Percentiles rank a stretch among this genome's conserved stretches.
Evolutionary conservation across 192 early-diverging fungal genomes (phyloP).

Genomic region (Spizellomyces sp.): DNA sequence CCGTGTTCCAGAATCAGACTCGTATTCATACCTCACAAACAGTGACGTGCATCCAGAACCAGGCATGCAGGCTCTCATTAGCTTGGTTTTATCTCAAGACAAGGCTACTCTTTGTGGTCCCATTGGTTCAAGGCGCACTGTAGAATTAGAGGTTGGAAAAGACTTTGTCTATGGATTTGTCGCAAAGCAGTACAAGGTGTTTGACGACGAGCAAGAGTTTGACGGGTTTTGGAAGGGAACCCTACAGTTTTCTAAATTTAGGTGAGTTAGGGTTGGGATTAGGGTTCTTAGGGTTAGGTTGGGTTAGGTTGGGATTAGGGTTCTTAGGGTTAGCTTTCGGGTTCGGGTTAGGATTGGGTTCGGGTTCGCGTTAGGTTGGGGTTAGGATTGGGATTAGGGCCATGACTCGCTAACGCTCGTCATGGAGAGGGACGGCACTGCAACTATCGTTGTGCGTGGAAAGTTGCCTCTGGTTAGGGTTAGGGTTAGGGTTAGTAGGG

Average conservation of each 20-base stretch:
- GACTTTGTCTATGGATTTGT: constrained; percentile 28
- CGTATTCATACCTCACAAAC: constrained; percentile 23
- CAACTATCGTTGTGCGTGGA: too few species aligned
- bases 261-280: neutral
- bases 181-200: constrained; percentile 21
- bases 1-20: constrained; percentile 19
- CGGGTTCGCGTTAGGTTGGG: too few species aligned
- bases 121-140: neutral
- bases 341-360: too few species aligned
- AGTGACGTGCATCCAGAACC: constrained; percentile 25
- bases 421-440: neutral
- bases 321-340: too few species aligned
- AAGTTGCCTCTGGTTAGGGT: too few species aligned
- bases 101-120: constrained; percentile 8
- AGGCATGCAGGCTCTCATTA: constrained; percentile 2
- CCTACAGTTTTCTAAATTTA: constrained; percentile 26
- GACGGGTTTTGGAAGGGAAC: constrained; percentile 20
- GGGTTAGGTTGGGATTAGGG: too few species aligned
- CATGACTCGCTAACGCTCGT: too few species aligned
- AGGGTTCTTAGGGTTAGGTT: too few species aligned
- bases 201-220: constrained; percentile 27
- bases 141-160: constrained; percentile 1
- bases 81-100: constrained; percentile 1
- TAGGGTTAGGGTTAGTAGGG: too few species aligned
- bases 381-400: neutral